Evolutionary conservation across 2,329 filamentous ascomycete species (phyloP).

Genomic region (Fonsecaea erecta): DNA sequence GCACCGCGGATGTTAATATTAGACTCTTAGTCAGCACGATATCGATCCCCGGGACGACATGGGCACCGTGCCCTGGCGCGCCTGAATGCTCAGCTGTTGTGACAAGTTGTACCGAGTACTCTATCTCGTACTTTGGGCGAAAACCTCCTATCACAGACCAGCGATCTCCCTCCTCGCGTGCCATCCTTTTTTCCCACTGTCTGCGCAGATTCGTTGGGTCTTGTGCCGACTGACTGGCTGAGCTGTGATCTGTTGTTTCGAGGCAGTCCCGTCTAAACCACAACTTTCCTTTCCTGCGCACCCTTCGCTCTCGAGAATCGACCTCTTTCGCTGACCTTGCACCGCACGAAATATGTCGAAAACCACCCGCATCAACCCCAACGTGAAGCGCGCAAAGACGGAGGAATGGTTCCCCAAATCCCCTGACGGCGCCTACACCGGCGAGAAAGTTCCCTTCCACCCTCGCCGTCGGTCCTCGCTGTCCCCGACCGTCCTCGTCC

Average conservation of each 20-base stretch:
- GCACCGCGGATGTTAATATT: slow-evolving; percentile 10
- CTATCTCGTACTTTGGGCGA: neutral
- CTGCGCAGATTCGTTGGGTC: neutral
- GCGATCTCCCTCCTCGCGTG: neutral
- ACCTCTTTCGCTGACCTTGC: neutral
- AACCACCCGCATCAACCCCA: slow-evolving; percentile 13
- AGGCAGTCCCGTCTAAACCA: neutral
- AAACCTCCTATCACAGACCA: neutral
- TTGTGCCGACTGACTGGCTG: neutral
- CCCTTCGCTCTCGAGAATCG: neutral
- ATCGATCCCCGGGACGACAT: slow-evolving; percentile 20
- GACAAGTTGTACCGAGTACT: too few species aligned
- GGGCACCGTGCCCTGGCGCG: slow-evolving; percentile 8
- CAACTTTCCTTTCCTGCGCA: neutral
- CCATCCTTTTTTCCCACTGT: slow-evolving; percentile 1
- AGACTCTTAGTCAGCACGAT: slow-evolving; percentile 21
- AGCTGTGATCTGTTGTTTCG: neutral
- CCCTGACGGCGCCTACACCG: slow-evolving; percentile 19
- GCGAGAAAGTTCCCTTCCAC: slow-evolving; percentile 18
- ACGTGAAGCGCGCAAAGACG: slow-evolving; percentile 13
- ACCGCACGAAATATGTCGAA: slow-evolving; percentile 6
- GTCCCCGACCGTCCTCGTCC: slow-evolving; percentile 13
- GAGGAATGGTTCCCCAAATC: slow-evolving; percentile 21
- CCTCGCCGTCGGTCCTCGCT: neutral
- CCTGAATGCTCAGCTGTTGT: slow-evolving; percentile 13